Evolutionary conservation across 2,329 filamentous ascomycete genomes (phyloP).

Genomic region (Penicillium sp.): DNA sequence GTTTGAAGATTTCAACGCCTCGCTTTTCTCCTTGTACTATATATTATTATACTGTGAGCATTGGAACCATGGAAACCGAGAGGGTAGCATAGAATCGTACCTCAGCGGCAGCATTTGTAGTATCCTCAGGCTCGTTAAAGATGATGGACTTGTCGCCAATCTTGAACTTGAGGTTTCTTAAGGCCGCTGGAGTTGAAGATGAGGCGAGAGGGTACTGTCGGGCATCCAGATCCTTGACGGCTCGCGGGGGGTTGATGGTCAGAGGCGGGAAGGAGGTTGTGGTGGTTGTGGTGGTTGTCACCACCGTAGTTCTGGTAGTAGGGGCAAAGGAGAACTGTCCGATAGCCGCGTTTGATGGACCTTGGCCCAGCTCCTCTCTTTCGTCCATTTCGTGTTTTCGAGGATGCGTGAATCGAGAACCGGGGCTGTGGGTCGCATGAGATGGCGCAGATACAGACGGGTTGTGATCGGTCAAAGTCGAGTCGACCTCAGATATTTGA

Average conservation of each 20-base stretch:
- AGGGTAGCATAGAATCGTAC: conserved; percentile 38
- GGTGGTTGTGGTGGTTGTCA: conserved; percentile 91
- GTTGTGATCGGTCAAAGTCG: conserved; percentile 14
- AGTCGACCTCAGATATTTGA: conserved; percentile 11
- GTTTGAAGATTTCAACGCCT: conserved; percentile 46
- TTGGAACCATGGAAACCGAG: conserved; percentile 1
- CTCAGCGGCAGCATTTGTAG: conserved; percentile 53
- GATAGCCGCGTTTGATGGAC: conserved; percentile 43
- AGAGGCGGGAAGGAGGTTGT: conserved; percentile 80
- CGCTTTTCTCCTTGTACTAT: conserved; percentile 46
- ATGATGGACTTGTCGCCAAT: conserved; percentile 60
- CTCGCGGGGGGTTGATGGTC: conserved; percentile 69
- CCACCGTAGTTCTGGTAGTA: conserved; percentile 63
- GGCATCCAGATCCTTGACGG: conserved; percentile 70
- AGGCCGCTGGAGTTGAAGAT: conserved; percentile 74
- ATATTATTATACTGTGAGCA: conserved; percentile 12
- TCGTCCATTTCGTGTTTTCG: conserved; percentile 31
- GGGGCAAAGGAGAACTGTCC: conserved; percentile 63
- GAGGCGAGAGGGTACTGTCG: conserved; percentile 88
- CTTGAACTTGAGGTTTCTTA: conserved; percentile 75
- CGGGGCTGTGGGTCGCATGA: conserved; percentile 13
- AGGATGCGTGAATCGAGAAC: conserved; percentile 15
- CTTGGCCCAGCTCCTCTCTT: conserved; percentile 24
- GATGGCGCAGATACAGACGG: conserved; percentile 14
- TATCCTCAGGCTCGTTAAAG: conserved; percentile 62